A percentile compares a stretch with the other conserved stretches of the same genome.
These are phyloP conservation scores for Whalleya microplaca DNA, from an alignment of 2,329 filamentous ascomycete species.

Conservation along the genomic window DNA sequence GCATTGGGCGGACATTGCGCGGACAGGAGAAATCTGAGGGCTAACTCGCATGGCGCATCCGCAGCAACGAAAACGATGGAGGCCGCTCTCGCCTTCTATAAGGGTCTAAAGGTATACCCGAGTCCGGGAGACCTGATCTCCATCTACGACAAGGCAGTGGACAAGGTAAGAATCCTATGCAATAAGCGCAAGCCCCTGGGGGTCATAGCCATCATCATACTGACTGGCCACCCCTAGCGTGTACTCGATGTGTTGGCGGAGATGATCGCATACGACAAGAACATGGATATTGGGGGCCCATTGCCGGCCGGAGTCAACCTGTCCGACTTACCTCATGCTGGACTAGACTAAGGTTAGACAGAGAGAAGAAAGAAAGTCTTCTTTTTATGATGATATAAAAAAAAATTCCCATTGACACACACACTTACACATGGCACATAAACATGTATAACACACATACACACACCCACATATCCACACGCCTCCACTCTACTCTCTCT, in stretches of 20 bases:
- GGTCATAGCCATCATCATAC: slow-evolving; percentile 1
- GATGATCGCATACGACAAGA: slow-evolving; percentile 93
- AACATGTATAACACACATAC: too few species aligned
- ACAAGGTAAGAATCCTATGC: slow-evolving; percentile 67
- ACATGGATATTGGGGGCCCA: slow-evolving; percentile 58
- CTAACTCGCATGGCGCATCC: slow-evolving; percentile 17
- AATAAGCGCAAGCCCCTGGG: background rate
- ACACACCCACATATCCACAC: too few species aligned
- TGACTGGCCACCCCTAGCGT: slow-evolving; percentile 56
- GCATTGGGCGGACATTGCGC: background rate
- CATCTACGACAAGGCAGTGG: slow-evolving; percentile 98
- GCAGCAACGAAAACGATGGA: slow-evolving; percentile 73
- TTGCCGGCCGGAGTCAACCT: slow-evolving; percentile 39
- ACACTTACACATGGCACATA: background rate
- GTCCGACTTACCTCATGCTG: slow-evolving; percentile 54
- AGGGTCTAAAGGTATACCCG: slow-evolving; percentile 97
- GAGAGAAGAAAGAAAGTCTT: too few species aligned
- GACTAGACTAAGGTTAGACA: slow-evolving; percentile 52
- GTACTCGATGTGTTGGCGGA: slow-evolving; percentile 95
- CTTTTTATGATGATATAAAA: too few species aligned
- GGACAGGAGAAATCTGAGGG: background rate
- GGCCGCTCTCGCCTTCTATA: slow-evolving; percentile 94
- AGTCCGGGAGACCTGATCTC: slow-evolving; percentile 88
- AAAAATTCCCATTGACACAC: background rate
- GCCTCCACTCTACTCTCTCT: background rate